Conservation (phyloP, 805 yeast species). For the Yarrowia bubula region DNA sequence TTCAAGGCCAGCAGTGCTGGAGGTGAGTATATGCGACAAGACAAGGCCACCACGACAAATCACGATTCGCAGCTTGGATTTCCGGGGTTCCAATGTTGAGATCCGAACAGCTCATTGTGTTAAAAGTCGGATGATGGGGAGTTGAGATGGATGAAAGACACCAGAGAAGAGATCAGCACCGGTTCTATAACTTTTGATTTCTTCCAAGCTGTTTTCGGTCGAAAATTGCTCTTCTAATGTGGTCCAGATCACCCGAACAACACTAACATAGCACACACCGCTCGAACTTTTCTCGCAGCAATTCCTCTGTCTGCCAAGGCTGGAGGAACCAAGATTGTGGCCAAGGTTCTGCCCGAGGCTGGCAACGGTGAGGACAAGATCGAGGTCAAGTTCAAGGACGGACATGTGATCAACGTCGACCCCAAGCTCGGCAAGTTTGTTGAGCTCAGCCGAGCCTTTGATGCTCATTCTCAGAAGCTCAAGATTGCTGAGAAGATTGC, state of each 20-base stretch:
- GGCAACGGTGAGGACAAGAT: conserved; percentile 23
- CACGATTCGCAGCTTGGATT: too few relatives aligned
- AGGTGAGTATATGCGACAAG: conserved; percentile 41
- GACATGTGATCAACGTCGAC: conserved; percentile 60
- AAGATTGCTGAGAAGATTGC: conserved; percentile 52
- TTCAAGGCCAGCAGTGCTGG: conserved; percentile 76
- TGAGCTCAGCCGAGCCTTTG: conserved; percentile 61
- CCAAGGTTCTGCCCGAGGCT: conserved; percentile 25
- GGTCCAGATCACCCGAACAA: background rate
- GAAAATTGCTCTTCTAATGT: background rate
- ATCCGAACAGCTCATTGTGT: background rate
- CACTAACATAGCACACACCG: conserved; percentile 25
- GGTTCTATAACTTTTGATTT: too few relatives aligned
- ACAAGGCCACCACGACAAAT: background rate
- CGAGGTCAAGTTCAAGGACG: conserved; percentile 49
- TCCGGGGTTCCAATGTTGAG: background rate
- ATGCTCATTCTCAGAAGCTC: conserved; percentile 72
- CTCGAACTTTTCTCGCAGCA: conserved; percentile 24
- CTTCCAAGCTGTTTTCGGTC: too few relatives aligned
- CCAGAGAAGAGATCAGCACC: too few relatives aligned
- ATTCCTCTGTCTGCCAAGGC: conserved; percentile 25
- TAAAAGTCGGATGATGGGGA: background rate
- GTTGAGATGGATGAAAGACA: too few relatives aligned
- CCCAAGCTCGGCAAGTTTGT: conserved; percentile 53
- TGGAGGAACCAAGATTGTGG: conserved; percentile 20